Percentiles rank a stretch among this genome's conserved stretches.
Evolutionary conservation across 1,139 yeast genomes (phyloP).

Genomic region (Komagataea norvegica): DNA sequence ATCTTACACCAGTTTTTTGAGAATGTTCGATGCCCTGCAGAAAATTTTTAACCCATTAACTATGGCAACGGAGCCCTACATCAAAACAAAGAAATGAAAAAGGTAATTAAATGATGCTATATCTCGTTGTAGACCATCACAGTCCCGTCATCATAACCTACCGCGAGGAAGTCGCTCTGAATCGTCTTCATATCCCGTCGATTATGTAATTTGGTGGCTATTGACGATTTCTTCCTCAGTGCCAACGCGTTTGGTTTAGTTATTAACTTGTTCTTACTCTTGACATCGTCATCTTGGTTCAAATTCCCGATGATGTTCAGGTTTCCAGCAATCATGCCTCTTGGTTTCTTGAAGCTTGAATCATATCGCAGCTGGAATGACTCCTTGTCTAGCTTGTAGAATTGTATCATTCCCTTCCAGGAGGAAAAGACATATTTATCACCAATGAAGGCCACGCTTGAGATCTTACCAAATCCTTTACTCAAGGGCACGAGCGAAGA

Average conservation of each 20-base stretch:
- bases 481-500: conserved; percentile 12
- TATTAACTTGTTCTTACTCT: conserved; percentile 10
- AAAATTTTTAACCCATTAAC: too few species aligned
- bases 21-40: background rate
- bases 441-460: conserved; percentile 12
- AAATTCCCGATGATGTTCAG: conserved; percentile 22
- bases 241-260: conserved; percentile 20
- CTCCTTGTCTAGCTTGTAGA: conserved; percentile 12
- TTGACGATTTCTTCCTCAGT: background rate
- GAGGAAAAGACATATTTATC: conserved; percentile 24
- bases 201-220: background rate
- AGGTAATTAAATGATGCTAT: too few species aligned
- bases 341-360: conserved; percentile 20
- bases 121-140: background rate
- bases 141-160: conserved; percentile 11
- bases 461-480: conserved; percentile 18
- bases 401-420: conserved; percentile 26
- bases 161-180: conserved; percentile 25
- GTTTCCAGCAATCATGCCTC: conserved; percentile 22
- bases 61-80: too few species aligned
- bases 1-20: background rate
- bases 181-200: conserved; percentile 19
- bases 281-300: conserved; percentile 22
- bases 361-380: conserved; percentile 11
- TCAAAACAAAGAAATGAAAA: too few species aligned